These are phyloP conservation scores for Akanthomyces muscarius DNA, from an alignment of 2,329 filamentous ascomycete species.

Conservation along the genomic window DNA sequence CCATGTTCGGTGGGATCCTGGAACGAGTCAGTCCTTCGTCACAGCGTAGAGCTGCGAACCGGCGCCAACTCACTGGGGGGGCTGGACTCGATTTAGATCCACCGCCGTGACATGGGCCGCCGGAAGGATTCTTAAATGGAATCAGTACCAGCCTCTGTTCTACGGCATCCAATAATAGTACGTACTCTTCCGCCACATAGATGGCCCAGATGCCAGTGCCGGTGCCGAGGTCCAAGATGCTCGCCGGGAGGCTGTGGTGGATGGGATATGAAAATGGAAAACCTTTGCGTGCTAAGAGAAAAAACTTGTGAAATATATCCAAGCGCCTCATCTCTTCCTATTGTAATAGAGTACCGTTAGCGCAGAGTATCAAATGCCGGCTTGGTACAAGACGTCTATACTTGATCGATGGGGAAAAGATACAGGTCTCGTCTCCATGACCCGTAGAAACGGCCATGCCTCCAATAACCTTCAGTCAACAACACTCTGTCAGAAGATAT, in stretches of 20 bases:
- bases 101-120: slow-evolving; percentile 34
- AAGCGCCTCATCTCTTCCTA: slow-evolving; percentile 71
- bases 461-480: background rate
- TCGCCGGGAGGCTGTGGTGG: slow-evolving; percentile 12
- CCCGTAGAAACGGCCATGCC: background rate
- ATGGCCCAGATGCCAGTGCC: slow-evolving; percentile 89
- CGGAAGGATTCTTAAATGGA: slow-evolving; percentile 16
- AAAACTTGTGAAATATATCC: slow-evolving; percentile 78
- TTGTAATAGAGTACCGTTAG: slow-evolving; percentile 29
- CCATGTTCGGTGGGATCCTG: slow-evolving; percentile 64
- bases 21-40: slow-evolving; percentile 20
- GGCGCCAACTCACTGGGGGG: slow-evolving; percentile 28
- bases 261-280: slow-evolving; percentile 24
- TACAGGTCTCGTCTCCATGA: background rate
- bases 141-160: background rate
- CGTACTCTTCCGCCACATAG: slow-evolving; percentile 70
- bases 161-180: background rate
- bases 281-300: slow-evolving; percentile 59
- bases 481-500: background rate
- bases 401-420: background rate
- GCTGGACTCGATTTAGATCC: slow-evolving; percentile 39
- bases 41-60: background rate
- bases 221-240: slow-evolving; percentile 60
- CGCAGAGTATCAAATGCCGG: background rate
- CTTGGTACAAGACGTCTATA: background rate